Conservation (phyloP, 805 yeast genomes). For the Metschnikowia vanudenii region DNA sequence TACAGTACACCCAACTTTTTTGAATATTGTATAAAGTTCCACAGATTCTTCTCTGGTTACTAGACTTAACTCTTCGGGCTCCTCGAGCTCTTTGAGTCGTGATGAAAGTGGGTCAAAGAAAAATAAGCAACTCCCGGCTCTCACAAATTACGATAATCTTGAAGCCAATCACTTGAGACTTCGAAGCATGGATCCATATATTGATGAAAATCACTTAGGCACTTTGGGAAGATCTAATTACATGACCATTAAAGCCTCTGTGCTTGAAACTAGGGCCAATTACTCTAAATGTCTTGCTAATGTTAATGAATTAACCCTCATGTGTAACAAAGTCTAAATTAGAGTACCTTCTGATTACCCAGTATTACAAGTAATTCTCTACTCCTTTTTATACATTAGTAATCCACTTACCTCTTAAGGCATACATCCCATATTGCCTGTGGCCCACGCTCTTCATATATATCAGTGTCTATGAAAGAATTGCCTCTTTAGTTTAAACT, state of each 20-base stretch:
- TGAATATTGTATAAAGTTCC: background rate
- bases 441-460: constrained; percentile 80
- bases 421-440: constrained; percentile 69
- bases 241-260: constrained; percentile 32
- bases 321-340: too few species aligned
- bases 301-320: constrained; percentile 12
- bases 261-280: constrained; percentile 40
- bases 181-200: background rate
- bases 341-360: too few species aligned
- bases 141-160: background rate
- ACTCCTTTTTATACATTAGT: background rate
- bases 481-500: constrained; percentile 55
- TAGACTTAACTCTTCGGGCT: constrained; percentile 1
- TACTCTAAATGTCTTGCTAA: constrained; percentile 39
- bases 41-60: background rate
- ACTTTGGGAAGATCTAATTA: constrained; percentile 29
- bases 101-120: background rate
- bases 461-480: constrained; percentile 63
- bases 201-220: background rate
- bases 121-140: constrained; percentile 3
- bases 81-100: background rate
- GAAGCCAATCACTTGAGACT: background rate
- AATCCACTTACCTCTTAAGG: background rate
- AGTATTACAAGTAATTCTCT: too few species aligned
- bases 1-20: background rate